Evolutionary conservation across 306 rosid genomes (phyloP).

Genomic region (Quercus suber): DNA sequence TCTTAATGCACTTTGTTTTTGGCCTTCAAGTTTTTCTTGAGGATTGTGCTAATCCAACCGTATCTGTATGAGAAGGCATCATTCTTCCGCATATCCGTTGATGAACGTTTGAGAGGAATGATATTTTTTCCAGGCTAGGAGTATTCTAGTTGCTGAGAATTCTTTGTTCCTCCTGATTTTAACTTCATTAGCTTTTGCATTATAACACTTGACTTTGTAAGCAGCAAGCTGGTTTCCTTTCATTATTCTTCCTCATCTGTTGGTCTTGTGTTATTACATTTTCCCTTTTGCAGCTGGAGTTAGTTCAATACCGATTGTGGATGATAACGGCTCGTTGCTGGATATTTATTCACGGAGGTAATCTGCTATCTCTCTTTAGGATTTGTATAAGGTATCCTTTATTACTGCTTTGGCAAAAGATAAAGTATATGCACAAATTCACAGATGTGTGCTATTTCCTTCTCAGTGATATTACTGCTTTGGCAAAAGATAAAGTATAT

Average conservation of each 20-base stretch:
- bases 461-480: constrained; percentile 79
- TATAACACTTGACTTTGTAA: not conserved
- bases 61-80: constrained; percentile 8
- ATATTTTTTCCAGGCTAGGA: not conserved
- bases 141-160: not conserved
- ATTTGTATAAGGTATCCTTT: not conserved
- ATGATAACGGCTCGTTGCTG: constrained; percentile 64
- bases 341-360: constrained; percentile 84
- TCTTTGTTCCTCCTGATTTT: not conserved
- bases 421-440: not conserved
- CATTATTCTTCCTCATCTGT: constrained; percentile 15
- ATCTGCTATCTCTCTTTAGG: not conserved
- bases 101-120: constrained; percentile 4
- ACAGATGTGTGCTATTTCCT: constrained; percentile 17
- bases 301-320: constrained; percentile 86
- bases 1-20: not conserved
- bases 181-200: not conserved
- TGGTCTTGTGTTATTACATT: constrained; percentile 18
- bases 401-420: too few relatives aligned
- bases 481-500: constrained; percentile 87
- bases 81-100: not conserved
- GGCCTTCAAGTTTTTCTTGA: not conserved
- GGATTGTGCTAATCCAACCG: not conserved
- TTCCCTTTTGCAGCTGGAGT: constrained; percentile 62
- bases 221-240: constrained; percentile 12